Conservation (phyloP, 306 rosid genomes). For the Mimosa pudica region DNA sequence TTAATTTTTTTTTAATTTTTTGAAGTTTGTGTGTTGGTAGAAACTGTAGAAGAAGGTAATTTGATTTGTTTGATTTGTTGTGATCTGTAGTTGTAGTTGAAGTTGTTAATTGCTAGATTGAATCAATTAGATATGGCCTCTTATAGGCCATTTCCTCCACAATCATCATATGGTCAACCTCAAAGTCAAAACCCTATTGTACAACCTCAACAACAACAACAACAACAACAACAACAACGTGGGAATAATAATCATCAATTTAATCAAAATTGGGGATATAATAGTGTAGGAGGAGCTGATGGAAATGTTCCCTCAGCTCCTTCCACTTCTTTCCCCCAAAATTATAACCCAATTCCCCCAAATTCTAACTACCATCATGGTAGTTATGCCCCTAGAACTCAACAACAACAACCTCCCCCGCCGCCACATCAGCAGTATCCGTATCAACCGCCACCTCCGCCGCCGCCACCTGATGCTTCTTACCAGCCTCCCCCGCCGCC, state of each 20-base stretch:
- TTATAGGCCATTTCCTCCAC: constrained; percentile 93
- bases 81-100: background rate
- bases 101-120: constrained; percentile 10
- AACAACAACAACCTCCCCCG: constrained; percentile 60
- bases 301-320: constrained; percentile 47
- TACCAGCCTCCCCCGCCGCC: constrained; percentile 82
- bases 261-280: constrained; percentile 69
- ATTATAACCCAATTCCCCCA: constrained; percentile 55
- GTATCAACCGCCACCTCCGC: constrained; percentile 62
- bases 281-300: constrained; percentile 28
- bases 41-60: background rate
- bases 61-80: constrained; percentile 19
- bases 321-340: constrained; percentile 54
- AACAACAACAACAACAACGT: constrained; percentile 52
- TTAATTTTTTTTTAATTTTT: background rate
- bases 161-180: constrained; percentile 54
- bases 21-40: background rate
- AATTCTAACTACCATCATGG: constrained; percentile 55
- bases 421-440: constrained; percentile 61
- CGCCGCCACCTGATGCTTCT: constrained; percentile 65
- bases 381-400: constrained; percentile 51
- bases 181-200: constrained; percentile 69
- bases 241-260: constrained; percentile 44
- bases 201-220: constrained; percentile 48
- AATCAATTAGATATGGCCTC: constrained; percentile 68